Percentiles rank a stretch among this genome's conserved stretches.
These are phyloP conservation scores for Salvia splendens DNA, from an alignment of 257 asterid genomes.

Conservation along the genomic window DNA sequence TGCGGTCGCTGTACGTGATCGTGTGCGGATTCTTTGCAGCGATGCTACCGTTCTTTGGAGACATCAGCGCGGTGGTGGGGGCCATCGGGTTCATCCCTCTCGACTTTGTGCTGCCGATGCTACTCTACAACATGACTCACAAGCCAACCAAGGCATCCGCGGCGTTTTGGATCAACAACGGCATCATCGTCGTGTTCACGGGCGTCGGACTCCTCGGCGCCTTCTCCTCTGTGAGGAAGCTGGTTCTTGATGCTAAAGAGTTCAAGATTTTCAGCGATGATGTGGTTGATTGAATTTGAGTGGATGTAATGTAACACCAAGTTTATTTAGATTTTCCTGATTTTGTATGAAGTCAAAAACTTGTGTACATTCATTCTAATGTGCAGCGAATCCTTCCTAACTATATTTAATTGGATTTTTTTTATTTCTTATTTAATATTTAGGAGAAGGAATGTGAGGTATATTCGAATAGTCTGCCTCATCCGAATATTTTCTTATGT, in stretches of 20 bases:
- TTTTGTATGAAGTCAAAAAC: no score
- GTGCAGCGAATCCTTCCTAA: no score
- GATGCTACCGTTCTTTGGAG: slow-evolving; percentile 98
- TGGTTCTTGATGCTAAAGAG: slow-evolving; percentile 72
- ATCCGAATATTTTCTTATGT: no score
- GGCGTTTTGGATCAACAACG: slow-evolving; percentile 60
- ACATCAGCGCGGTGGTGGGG: slow-evolving; percentile 83
- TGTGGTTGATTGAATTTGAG: slow-evolving; percentile 42
- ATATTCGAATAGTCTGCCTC: no score
- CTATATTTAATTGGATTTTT: no score
- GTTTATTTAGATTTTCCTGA: no score
- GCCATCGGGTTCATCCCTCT: slow-evolving; percentile 96
- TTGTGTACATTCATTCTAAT: no score
- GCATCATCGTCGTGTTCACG: slow-evolving; percentile 67
- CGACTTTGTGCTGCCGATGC: slow-evolving; percentile 92
- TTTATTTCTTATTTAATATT: no score
- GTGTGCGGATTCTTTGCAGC: slow-evolving; percentile 84
- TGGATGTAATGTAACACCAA: no score
- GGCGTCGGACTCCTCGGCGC: slow-evolving; percentile 78
- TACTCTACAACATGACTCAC: slow-evolving; percentile 81
- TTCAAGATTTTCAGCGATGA: slow-evolving; percentile 77
- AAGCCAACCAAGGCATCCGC: slow-evolving; percentile 60
- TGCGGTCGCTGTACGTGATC: slow-evolving; percentile 61
- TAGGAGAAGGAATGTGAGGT: no score
- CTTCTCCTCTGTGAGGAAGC: slow-evolving; percentile 74